Evolutionary conservation across 2,329 filamentous ascomycete genomes (phyloP), one percentile per base, ranked within the genome.

Genomic region (Mariannaea elegans): DNA sequence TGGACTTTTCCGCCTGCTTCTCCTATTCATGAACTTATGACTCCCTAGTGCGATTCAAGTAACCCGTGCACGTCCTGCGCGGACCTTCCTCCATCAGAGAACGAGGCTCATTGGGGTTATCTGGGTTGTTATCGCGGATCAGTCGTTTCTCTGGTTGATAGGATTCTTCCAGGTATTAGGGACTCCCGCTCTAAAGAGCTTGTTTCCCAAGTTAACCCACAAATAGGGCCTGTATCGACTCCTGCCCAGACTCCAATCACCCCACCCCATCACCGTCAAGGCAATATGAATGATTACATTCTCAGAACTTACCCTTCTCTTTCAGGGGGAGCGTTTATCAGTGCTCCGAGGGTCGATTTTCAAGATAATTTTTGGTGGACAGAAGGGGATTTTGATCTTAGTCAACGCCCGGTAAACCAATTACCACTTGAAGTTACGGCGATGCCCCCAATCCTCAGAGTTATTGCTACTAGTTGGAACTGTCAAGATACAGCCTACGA

Each of bases 341-440:
- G 82, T 14, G 78, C 78, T 53, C 67, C 72, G 3, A 77, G 80
- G 52, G 68, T 84, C 3, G 84, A 87, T 65, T 86, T 84, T 55
- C 77, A 82, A 29, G 84, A 87, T 63, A 78, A 78, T 2, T 87
- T 87, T 66, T 87, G 84, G 84, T 84, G 82, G 81, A 82, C 80
- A 14, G 82, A 84, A 45, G 67, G 67, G 46, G 80, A 84, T 62
- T 71, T 83, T 21, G 78, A 72, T 41, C 59, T 71, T n/a, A 62
- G 59, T 38, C 67, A 68, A 44, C 66, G 66, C n/a, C 53, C 66
- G 23, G 55, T 61, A 24, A 60, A 58, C 12, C 61, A 58, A 5
- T 31, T 55, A n/a, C 46, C 60, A 2, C 42, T 58, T 14, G 66
- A 68, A 56, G 68, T 76, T 10, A 75, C 78, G 12, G 75, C 78